phyloP scores from a whole-genome alignment of 257 asterid species.

The Solanum sparsipilum region DNA sequence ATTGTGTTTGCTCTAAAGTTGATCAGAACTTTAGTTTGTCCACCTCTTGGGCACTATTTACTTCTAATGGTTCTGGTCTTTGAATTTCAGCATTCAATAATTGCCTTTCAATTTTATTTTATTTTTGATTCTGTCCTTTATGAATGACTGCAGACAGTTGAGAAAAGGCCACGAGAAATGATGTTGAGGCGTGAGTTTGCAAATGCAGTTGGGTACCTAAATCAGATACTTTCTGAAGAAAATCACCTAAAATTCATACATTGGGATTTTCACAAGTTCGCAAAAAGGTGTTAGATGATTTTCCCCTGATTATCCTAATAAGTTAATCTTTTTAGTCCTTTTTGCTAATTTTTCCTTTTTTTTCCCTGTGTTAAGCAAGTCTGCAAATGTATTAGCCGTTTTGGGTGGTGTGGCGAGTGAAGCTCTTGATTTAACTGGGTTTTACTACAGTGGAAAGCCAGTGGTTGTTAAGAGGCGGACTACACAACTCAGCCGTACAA shows the following conservation, averaged over 20 bases:
- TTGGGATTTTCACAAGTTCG: constrained; percentile 99
- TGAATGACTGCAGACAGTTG: constrained; percentile 64
- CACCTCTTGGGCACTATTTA: neutral
- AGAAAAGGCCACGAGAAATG: constrained; percentile 98
- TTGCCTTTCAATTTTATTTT: neutral
- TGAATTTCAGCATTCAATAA: neutral
- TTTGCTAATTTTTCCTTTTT: constrained; percentile 17
- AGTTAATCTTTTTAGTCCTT: neutral
- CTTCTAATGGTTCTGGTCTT: neutral
- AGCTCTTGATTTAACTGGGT: constrained; percentile 94
- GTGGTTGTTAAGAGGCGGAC: constrained; percentile 44
- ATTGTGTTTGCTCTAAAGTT: neutral
- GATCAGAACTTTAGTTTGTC: neutral
- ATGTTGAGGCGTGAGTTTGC: constrained; percentile 98
- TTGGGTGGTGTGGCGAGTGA: constrained; percentile 96
- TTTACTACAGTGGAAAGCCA: constrained; percentile 83
- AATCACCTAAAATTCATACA: constrained; percentile 81
- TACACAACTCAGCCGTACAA: constrained; percentile 60
- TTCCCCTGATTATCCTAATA: neutral
- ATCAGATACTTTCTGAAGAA: constrained; percentile 80
- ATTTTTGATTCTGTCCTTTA: neutral
- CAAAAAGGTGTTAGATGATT: constrained; percentile 58
- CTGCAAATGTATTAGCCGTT: constrained; percentile 98
- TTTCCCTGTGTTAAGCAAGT: constrained; percentile 52
- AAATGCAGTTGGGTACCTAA: constrained; percentile 90